A percentile compares a stretch with the other conserved stretches of the same genome.
Evolutionary conservation across 768 basidiomycete genomes (phyloP).

Genomic region (Gelatoporia subvermispora): DNA sequence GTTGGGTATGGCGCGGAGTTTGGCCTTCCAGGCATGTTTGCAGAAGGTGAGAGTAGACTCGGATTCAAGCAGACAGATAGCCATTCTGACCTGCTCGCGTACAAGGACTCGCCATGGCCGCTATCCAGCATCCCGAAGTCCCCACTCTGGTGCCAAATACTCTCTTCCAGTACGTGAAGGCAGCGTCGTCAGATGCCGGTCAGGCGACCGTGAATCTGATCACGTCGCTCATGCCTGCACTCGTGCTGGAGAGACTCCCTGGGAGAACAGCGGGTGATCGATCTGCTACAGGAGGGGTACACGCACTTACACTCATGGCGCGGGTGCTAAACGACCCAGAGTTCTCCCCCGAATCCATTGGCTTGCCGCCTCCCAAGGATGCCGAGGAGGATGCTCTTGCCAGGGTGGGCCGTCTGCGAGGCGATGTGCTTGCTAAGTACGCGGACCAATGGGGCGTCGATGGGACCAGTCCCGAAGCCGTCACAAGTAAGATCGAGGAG

Average conservation of each 20-base stretch:
- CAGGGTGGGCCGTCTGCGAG: background rate
- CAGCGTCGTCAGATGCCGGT: background rate
- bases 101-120: slow-evolving; percentile 49
- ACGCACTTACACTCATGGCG: slow-evolving; percentile 50
- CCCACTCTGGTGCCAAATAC: slow-evolving; percentile 28
- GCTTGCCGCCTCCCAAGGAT: background rate
- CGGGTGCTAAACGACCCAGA: slow-evolving; percentile 48
- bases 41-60: slow-evolving; percentile 64
- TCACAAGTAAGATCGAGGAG: slow-evolving; percentile 55
- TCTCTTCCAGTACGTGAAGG: slow-evolving; percentile 14
- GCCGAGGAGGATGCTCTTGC: slow-evolving; percentile 2
- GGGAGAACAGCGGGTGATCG: background rate
- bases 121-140: slow-evolving; percentile 39
- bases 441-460: slow-evolving; percentile 14
- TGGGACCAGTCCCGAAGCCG: slow-evolving; percentile 20
- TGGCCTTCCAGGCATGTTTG: slow-evolving; percentile 50
- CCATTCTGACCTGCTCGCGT: background rate
- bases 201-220: background rate
- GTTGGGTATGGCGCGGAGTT: slow-evolving; percentile 62
- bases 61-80: no score
- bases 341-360: slow-evolving; percentile 8
- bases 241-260: background rate
- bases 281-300: slow-evolving; percentile 15
- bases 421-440: slow-evolving; percentile 3
- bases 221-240: slow-evolving; percentile 6